Percentiles rank a stretch among this genome's conserved stretches.
These are phyloP conservation scores for Strobilomyces confusus DNA, from an alignment of 768 basidiomycete species.

Conservation along the genomic window DNA sequence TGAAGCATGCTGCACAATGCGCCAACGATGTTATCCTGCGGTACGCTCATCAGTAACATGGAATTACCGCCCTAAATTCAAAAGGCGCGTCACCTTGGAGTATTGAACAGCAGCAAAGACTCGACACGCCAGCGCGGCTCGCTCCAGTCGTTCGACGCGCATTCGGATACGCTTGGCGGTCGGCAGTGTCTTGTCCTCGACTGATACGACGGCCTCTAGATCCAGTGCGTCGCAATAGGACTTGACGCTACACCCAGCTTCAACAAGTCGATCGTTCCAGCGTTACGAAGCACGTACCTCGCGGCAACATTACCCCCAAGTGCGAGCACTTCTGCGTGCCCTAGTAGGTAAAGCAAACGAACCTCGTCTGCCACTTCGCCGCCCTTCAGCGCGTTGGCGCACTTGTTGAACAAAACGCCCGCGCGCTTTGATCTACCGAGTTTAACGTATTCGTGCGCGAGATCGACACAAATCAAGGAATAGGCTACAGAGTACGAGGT, in stretches of 20 bases:
- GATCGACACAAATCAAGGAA: slow-evolving; percentile 57
- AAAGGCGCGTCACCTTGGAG: slow-evolving; percentile 43
- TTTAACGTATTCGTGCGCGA: slow-evolving; percentile 75
- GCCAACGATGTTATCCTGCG: slow-evolving; percentile 57
- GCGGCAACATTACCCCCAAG: slow-evolving; percentile 51
- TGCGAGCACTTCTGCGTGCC: slow-evolving; percentile 60
- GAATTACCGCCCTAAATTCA: neutral
- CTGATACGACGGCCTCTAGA: slow-evolving; percentile 39
- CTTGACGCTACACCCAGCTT: slow-evolving; percentile 34
- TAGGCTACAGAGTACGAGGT: slow-evolving; percentile 43
- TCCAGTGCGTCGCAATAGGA: slow-evolving; percentile 60
- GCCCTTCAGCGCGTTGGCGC: slow-evolving; percentile 43
- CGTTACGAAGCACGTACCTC: slow-evolving; percentile 42
- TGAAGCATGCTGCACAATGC: slow-evolving; percentile 60
- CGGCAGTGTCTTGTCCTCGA: slow-evolving; percentile 44
- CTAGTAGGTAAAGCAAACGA: slow-evolving; percentile 52
- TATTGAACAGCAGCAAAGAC: slow-evolving; percentile 68
- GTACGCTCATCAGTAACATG: neutral
- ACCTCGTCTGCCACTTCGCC: slow-evolving; percentile 48
- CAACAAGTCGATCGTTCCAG: neutral
- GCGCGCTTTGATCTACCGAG: slow-evolving; percentile 74
- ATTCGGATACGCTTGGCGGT: slow-evolving; percentile 55
- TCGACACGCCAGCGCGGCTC: slow-evolving; percentile 67
- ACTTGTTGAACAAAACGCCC: slow-evolving; percentile 56
- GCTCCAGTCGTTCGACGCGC: slow-evolving; percentile 58